phyloP scores from a whole-genome alignment of 73 alveolate species.

The Paraurostyla sp. region DNA sequence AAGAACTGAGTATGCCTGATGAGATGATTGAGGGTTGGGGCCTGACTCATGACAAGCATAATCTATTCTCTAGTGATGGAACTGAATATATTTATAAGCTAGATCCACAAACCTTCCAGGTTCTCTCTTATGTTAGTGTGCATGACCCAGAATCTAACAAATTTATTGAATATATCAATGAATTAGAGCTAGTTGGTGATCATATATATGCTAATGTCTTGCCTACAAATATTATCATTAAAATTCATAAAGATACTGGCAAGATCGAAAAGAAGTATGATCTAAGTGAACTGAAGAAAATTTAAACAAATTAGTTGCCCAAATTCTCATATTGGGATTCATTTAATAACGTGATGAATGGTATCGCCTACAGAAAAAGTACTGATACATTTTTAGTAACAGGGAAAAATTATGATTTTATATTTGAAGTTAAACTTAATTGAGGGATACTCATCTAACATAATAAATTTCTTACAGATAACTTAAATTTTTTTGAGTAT shows the following conservation, averaged over 20 bases:
- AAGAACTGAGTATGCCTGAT: constrained; percentile 30
- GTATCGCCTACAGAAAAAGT: constrained; percentile 58
- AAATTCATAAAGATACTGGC: constrained; percentile 60
- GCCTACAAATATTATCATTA: constrained; percentile 14
- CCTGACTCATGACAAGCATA: constrained; percentile 22
- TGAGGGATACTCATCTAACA: not conserved
- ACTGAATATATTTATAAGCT: constrained; percentile 43
- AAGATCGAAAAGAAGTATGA: constrained; percentile 7
- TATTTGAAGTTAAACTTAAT: constrained; percentile 46
- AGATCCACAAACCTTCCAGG: constrained; percentile 44
- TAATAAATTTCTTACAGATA: no score
- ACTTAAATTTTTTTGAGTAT: no score
- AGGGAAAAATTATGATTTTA: constrained; percentile 45
- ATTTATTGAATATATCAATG: constrained; percentile 46
- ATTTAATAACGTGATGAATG: constrained; percentile 60
- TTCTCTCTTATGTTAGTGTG: constrained; percentile 5
- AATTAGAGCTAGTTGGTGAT: constrained; percentile 49
- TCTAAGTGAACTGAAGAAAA: not conserved
- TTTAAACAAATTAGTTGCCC: not conserved
- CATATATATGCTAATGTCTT: constrained; percentile 63
- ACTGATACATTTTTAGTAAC: constrained; percentile 59
- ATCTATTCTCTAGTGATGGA: constrained; percentile 65
- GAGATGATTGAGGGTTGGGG: constrained; percentile 73
- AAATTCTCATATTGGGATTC: constrained; percentile 17
- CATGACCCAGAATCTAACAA: not conserved